Evolutionary conservation across 1,284 basidiomycete species (phyloP), one percentile per base, ranked within the genome.

Genomic region (Cutaneotrichosporon mucoides): DNA sequence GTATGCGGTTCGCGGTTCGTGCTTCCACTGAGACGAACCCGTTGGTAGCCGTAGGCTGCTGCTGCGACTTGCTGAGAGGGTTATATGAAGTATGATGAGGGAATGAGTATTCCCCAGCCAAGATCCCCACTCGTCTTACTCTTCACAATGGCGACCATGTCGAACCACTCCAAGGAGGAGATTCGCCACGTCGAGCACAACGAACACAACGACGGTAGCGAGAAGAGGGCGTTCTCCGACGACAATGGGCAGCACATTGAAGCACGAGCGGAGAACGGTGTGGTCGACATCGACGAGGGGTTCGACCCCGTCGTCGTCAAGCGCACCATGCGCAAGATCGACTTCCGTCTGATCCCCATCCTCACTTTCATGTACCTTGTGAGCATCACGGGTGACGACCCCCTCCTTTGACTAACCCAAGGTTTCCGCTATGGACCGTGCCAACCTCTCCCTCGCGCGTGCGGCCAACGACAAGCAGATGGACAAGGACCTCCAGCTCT

Each of bases 361-460:
- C 50, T 64, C 5, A 57, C 43, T 1, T 13, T 40, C 4, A 55
- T 55, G 47, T 65, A 65, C 58, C 46, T 48, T 13, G 46, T 48
- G 46, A 5, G 44, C 46, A 36, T 35, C 37, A 16, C 15, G 13
- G 45, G 9, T 40, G 38, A 9, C 12, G 38, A 40, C 38, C 12
- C 12, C 24, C 9, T 24, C 40, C 24, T 34, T 9, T 6, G 4
- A 33, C 46, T 44, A 66, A 48, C 33, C 36, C 41, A 36, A 58
- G 46, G 46, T 62, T 43, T 65, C 63, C n/a, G 56, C 62, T 6
- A 59, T 63, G 52, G 55, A 64, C 54, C 56, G 52, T 12, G 54
- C 69, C 57, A 73, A 75, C 55, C 65, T 76, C 15, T 65, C 66
- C 1, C 66, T 72, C n/a, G 76, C 75, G 4, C 75, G 72, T 5